These are phyloP conservation scores for Melanopsichium pennsylvanicum DNA, from an alignment of 1,284 basidiomycete genomes.

Conservation along the genomic window DNA sequence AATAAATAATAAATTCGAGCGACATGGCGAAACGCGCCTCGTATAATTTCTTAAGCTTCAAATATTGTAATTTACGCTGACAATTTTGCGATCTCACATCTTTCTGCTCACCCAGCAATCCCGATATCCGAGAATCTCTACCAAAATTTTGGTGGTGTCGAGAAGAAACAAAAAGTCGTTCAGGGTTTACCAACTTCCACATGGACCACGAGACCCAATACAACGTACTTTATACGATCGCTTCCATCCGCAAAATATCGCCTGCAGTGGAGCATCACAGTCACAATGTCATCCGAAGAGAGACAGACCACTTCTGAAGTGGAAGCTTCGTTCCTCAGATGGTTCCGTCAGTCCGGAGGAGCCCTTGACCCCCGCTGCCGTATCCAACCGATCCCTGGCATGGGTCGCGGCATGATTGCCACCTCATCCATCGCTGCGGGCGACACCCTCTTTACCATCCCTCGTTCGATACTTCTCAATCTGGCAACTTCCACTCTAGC, in stretches of 20 bases:
- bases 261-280: not conserved
- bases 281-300: constrained; percentile 3
- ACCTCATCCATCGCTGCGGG: constrained; percentile 77
- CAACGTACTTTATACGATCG: too few species aligned
- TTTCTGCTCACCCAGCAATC: too few species aligned
- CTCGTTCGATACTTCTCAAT: constrained; percentile 79
- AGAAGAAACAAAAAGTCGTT: constrained; percentile 8
- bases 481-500: constrained; percentile 76
- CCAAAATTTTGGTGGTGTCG: constrained; percentile 1
- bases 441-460: constrained; percentile 81
- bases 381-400: constrained; percentile 70
- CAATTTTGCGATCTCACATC: too few species aligned
- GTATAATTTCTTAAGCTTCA: not conserved
- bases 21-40: constrained; percentile 1
- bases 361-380: constrained; percentile 67
- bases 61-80: too few species aligned
- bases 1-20: too few species aligned
- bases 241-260: too few species aligned
- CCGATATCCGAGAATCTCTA: constrained; percentile 7
- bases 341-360: constrained; percentile 66
- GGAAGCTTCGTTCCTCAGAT: constrained; percentile 62
- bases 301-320: constrained; percentile 34
- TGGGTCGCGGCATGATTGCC: constrained; percentile 78
- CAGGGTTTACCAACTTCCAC: constrained; percentile 15
- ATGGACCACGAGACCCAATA: too few species aligned